Evolutionary conservation across 192 early-diverging fungal species (phyloP).

Genomic region (Globomyces pollinis-pini): DNA sequence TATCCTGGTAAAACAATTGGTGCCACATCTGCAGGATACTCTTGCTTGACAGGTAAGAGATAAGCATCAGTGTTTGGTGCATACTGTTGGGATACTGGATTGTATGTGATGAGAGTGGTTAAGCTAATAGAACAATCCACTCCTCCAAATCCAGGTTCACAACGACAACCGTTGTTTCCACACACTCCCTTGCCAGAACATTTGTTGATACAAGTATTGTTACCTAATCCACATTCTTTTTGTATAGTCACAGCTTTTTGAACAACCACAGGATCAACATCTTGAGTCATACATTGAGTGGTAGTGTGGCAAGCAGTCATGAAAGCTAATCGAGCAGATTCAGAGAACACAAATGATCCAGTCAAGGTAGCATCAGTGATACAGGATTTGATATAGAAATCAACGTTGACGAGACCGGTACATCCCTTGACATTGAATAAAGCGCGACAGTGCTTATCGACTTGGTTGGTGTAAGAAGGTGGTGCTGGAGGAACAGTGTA

Average conservation of each 20-base stretch:
- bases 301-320: background rate
- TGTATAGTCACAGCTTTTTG: background rate
- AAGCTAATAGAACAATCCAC: constrained; percentile 4
- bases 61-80: background rate
- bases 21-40: no score
- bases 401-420: background rate
- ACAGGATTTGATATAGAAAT: constrained; percentile 1
- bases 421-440: background rate
- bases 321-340: background rate
- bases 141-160: background rate
- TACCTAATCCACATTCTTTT: background rate
- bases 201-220: constrained; percentile 9
- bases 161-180: background rate
- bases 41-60: no score
- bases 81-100: background rate
- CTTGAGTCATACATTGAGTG: background rate
- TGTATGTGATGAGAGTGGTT: background rate
- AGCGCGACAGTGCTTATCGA: background rate
- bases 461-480: constrained; percentile 2
- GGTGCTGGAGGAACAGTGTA: background rate
- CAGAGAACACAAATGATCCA: background rate
- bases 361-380: background rate
- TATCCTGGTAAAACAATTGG: no score
- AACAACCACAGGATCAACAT: background rate
- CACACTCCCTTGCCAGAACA: constrained; percentile 9